Percentiles rank a stretch among this genome's conserved stretches.
These are phyloP conservation scores for Trichoderma atroviride DNA, from an alignment of 2,329 filamentous ascomycete genomes.

Conservation along the genomic window DNA sequence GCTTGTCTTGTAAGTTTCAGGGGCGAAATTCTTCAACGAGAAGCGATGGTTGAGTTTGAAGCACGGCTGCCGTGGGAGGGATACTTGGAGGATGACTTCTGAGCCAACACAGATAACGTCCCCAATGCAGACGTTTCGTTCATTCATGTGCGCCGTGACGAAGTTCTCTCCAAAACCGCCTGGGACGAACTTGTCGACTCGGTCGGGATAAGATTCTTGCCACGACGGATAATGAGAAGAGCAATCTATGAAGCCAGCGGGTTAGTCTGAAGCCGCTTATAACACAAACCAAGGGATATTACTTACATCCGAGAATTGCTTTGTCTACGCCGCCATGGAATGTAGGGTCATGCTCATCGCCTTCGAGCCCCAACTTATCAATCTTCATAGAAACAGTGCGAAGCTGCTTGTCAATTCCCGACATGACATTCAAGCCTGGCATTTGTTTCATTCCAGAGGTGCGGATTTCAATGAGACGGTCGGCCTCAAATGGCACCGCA, in stretches of 20 bases:
- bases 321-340: slow-evolving; percentile 67
- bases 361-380: slow-evolving; percentile 53
- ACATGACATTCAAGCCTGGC: slow-evolving; percentile 52
- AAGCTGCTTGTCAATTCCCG: slow-evolving; percentile 59
- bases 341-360: slow-evolving; percentile 63
- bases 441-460: slow-evolving; percentile 59
- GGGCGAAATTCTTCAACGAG: slow-evolving; percentile 63
- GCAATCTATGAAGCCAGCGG: slow-evolving; percentile 50
- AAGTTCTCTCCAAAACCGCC: slow-evolving; percentile 69
- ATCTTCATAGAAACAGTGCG: slow-evolving; percentile 50
- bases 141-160: slow-evolving; percentile 60
- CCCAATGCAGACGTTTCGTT: slow-evolving; percentile 67
- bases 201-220: slow-evolving; percentile 55
- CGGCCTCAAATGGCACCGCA: slow-evolving; percentile 47
- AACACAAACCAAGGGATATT: background rate
- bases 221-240: slow-evolving; percentile 60
- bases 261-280: background rate
- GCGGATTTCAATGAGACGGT: slow-evolving; percentile 59
- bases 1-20: slow-evolving; percentile 56
- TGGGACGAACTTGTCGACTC: slow-evolving; percentile 53
- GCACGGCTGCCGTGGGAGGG: slow-evolving; percentile 64
- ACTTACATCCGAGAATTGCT: slow-evolving; percentile 60
- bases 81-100: slow-evolving; percentile 59
- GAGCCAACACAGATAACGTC: slow-evolving; percentile 58
- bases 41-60: slow-evolving; percentile 72